Evolutionary conservation across 2,329 filamentous ascomycete genomes (phyloP).

Genomic region (Elsinoe australis): DNA sequence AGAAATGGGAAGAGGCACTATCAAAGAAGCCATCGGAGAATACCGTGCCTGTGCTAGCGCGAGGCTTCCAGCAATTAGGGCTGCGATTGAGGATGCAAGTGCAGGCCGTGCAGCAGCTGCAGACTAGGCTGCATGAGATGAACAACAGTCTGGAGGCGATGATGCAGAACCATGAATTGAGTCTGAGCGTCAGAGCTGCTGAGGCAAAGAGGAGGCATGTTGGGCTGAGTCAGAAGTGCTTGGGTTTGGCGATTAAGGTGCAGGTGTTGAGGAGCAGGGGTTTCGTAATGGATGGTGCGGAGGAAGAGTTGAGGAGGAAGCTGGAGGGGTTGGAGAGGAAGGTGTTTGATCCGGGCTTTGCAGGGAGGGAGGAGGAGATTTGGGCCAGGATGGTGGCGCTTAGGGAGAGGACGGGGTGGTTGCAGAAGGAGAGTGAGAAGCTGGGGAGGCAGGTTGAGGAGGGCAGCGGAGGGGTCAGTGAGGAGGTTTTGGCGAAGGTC

Average conservation of each 20-base stretch:
- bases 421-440: slow-evolving; percentile 68
- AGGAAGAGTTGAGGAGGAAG: slow-evolving; percentile 69
- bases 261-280: slow-evolving; percentile 75
- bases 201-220: slow-evolving; percentile 66
- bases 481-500: slow-evolving; percentile 62
- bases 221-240: slow-evolving; percentile 62
- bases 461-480: slow-evolving; percentile 50
- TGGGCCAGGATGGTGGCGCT: slow-evolving; percentile 75
- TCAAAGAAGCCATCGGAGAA: slow-evolving; percentile 68
- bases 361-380: slow-evolving; percentile 71
- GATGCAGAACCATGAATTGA: slow-evolving; percentile 67
- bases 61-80: slow-evolving; percentile 64
- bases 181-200: slow-evolving; percentile 64
- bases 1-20: slow-evolving; percentile 77
- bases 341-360: slow-evolving; percentile 66
- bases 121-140: slow-evolving; percentile 67
- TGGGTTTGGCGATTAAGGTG: slow-evolving; percentile 68
- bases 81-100: slow-evolving; percentile 66
- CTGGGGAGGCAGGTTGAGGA: slow-evolving; percentile 44
- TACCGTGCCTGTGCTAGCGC: slow-evolving; percentile 68
- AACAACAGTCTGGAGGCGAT: slow-evolving; percentile 66
- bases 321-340: slow-evolving; percentile 60
- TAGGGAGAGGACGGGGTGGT: slow-evolving; percentile 61
- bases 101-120: slow-evolving; percentile 60
- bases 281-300: slow-evolving; percentile 69